These are phyloP conservation scores for Platanus orientalis DNA, from an alignment of 164 flowering plant species.

Conservation along the genomic window DNA sequence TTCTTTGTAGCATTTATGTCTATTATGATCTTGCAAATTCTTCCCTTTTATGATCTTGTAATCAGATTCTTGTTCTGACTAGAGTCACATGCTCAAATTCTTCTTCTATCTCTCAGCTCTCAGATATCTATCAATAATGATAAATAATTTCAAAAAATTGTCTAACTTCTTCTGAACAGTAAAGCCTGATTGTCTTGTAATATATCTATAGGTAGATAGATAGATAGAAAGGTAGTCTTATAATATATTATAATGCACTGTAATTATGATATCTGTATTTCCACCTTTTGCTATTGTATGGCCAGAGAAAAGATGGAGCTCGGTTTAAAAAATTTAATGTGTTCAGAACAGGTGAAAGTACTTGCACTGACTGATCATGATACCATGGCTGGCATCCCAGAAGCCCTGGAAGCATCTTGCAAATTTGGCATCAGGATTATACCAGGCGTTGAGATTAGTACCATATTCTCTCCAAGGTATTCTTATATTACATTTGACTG, in stretches of 20 bases:
- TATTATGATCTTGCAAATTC: too few relatives aligned
- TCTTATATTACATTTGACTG: background rate
- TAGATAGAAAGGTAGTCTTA: too few relatives aligned
- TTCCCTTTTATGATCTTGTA: too few relatives aligned
- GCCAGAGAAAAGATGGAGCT: background rate
- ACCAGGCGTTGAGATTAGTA: slow-evolving; percentile 95
- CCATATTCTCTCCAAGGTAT: slow-evolving; percentile 62
- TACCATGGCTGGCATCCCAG: slow-evolving; percentile 89
- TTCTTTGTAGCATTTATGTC: too few relatives aligned
- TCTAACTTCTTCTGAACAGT: background rate
- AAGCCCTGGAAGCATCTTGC: slow-evolving; percentile 79
- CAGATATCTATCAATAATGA: too few relatives aligned
- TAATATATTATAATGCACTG: background rate
- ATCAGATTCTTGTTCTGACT: too few relatives aligned
- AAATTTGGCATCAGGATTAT: slow-evolving; percentile 78
- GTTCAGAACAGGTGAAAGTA: slow-evolving; percentile 87
- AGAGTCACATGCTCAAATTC: too few relatives aligned
- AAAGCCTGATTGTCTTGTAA: background rate
- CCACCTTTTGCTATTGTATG: background rate
- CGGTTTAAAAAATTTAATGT: slow-evolving; percentile 22
- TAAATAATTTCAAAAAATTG: background rate
- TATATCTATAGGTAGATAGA: too few relatives aligned
- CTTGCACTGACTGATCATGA: slow-evolving; percentile 94
- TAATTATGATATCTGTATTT: background rate
- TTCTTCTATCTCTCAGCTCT: too few relatives aligned